Percentiles rank a stretch among this genome's conserved stretches.
Evolutionary conservation across 257 asterid species (phyloP).

Genomic region (Forsythia suspensa): DNA sequence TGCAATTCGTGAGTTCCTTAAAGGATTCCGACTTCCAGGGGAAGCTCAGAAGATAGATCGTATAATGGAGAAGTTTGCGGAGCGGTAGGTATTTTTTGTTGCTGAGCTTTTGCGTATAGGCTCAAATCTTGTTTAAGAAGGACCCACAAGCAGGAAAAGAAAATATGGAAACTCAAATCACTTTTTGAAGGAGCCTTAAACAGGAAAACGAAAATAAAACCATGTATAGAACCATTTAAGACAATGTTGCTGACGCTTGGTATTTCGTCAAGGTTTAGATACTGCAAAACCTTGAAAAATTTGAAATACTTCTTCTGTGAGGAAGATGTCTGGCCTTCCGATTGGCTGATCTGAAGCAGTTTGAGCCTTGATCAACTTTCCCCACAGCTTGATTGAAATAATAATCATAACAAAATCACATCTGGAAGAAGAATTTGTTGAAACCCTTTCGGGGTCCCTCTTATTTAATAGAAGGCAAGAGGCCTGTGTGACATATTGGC

Average conservation of each 20-base stretch:
- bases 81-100: slow-evolving; percentile 65
- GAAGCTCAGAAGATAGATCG: slow-evolving; percentile 99
- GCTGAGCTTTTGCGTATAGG: slow-evolving; percentile 19
- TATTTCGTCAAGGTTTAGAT: neutral
- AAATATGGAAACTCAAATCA: neutral
- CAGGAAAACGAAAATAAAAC: neutral
- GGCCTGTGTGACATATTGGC: neutral
- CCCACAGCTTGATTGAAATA: neutral
- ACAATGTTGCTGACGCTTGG: neutral
- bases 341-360: neutral
- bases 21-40: slow-evolving; percentile 96
- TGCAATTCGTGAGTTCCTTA: slow-evolving; percentile 95
- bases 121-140: slow-evolving; percentile 4
- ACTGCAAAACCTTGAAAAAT: neutral
- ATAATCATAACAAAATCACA: neutral
- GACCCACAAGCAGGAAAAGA: neutral
- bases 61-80: slow-evolving; percentile 98
- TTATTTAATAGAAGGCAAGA: neutral
- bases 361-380: neutral
- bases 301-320: slow-evolving; percentile 11
- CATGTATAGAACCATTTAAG: neutral
- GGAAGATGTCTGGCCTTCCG: slow-evolving; percentile 10
- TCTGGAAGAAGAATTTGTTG: neutral
- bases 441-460: neutral
- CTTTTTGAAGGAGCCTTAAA: slow-evolving; percentile 15